These are phyloP conservation scores for Kodamaea ohmeri DNA, from an alignment of 1,139 yeast species.

Conservation along the genomic window DNA sequence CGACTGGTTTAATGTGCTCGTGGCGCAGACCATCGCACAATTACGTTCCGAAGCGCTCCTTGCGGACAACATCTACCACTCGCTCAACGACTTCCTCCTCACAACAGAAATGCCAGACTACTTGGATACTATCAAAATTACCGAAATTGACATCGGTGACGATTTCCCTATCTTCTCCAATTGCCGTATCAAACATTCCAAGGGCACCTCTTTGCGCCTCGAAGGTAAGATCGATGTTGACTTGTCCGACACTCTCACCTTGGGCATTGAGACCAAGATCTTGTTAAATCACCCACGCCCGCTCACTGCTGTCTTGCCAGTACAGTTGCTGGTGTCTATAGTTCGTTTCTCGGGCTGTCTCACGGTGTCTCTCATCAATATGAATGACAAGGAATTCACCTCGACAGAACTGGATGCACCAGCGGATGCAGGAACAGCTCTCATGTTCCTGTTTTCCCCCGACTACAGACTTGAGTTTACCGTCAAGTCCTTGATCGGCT, in stretches of 20 bases:
- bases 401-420: constrained; percentile 1
- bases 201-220: constrained; percentile 50
- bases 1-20: constrained; percentile 94
- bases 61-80: constrained; percentile 79
- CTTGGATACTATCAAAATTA: constrained; percentile 71
- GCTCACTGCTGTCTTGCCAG: constrained; percentile 80
- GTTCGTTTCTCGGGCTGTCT: constrained; percentile 92
- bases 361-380: constrained; percentile 69
- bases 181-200: constrained; percentile 70
- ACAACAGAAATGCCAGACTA: constrained; percentile 68
- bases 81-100: constrained; percentile 57
- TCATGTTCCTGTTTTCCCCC: constrained; percentile 87
- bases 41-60: constrained; percentile 81
- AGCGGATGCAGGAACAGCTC: constrained; percentile 53
- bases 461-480: constrained; percentile 87
- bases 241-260: constrained; percentile 80
- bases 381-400: constrained; percentile 39
- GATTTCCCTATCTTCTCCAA: constrained; percentile 95
- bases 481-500: constrained; percentile 83
- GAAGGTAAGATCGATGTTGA: constrained; percentile 96
- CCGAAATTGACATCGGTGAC: constrained; percentile 90
- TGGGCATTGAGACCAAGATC: constrained; percentile 84
- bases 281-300: constrained; percentile 84
- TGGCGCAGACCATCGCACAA: constrained; percentile 88
- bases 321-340: constrained; percentile 78